Percentiles rank a stretch among this genome's conserved stretches.
Conservation (phyloP, 1,284 basidiomycete genomes). For the Cerrena zonata region DNA sequence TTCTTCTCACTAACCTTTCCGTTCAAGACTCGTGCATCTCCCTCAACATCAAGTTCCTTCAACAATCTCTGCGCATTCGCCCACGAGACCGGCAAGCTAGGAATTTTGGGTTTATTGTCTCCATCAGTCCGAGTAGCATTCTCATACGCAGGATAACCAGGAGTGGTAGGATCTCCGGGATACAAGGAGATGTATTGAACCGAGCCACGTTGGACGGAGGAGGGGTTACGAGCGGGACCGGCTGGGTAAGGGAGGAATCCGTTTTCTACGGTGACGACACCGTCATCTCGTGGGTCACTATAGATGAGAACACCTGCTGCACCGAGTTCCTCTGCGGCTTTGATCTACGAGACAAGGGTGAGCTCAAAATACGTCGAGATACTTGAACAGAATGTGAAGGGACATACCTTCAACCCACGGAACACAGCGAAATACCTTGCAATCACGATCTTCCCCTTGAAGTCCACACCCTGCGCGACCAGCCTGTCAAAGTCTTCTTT, state of each 20-base stretch:
- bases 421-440: slow-evolving; percentile 77
- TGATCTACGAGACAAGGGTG: too few relatives aligned
- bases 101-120: slow-evolving; percentile 74
- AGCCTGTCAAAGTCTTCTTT: slow-evolving; percentile 48
- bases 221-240: slow-evolving; percentile 84
- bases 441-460: slow-evolving; percentile 80
- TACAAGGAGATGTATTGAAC: slow-evolving; percentile 80
- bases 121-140: slow-evolving; percentile 69
- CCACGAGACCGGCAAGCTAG: slow-evolving; percentile 76
- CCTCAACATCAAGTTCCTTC: slow-evolving; percentile 44
- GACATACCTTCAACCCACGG: slow-evolving; percentile 85
- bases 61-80: slow-evolving; percentile 59
- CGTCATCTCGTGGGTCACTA: slow-evolving; percentile 86
- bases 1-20: slow-evolving; percentile 44
- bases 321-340: slow-evolving; percentile 80
- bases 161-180: slow-evolving; percentile 81
- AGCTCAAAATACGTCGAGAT: too few relatives aligned
- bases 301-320: slow-evolving; percentile 77
- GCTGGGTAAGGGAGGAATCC: slow-evolving; percentile 74
- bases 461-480: slow-evolving; percentile 52
- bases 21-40: slow-evolving; percentile 44
- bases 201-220: slow-evolving; percentile 80
- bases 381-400: not conserved
- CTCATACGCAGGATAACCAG: slow-evolving; percentile 81
- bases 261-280: slow-evolving; percentile 72